Conservation (phyloP, 306 rosid genomes). For the Begonia masoniana region DNA sequence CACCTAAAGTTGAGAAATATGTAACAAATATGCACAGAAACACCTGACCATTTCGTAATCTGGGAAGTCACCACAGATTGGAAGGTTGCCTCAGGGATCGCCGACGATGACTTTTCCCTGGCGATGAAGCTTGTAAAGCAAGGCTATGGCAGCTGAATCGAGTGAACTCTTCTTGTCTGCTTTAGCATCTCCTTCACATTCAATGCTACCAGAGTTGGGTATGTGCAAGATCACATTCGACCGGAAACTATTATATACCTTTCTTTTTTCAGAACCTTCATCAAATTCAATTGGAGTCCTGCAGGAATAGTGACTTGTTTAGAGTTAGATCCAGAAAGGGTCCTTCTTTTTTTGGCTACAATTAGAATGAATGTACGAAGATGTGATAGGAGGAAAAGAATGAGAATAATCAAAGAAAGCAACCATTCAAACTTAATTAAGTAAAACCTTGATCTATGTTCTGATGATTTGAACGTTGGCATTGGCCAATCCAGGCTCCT, state of each 20-base stretch:
- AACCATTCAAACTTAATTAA: neutral
- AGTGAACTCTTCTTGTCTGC: constrained; percentile 68
- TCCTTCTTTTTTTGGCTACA: too few species aligned
- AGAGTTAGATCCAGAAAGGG: neutral
- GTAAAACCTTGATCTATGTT: constrained; percentile 53
- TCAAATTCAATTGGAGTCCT: constrained; percentile 34
- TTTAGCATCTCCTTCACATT: constrained; percentile 64
- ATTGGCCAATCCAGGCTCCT: constrained; percentile 67
- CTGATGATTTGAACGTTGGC: constrained; percentile 46
- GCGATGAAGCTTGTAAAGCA: constrained; percentile 52
- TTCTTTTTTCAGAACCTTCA: constrained; percentile 33
- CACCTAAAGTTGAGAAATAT: too few species aligned
- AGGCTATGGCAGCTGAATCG: constrained; percentile 59
- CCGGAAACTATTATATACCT: constrained; percentile 39
- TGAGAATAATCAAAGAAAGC: too few species aligned
- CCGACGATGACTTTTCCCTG: constrained; percentile 41
- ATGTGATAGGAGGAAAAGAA: neutral
- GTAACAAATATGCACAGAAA: too few species aligned
- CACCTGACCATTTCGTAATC: neutral
- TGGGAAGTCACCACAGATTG: neutral
- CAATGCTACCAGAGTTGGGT: constrained; percentile 42
- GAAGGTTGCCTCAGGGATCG: constrained; percentile 10
- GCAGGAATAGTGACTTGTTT: constrained; percentile 10
- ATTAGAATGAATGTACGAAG: neutral
- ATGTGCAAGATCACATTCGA: constrained; percentile 50